phyloP scores from a whole-genome alignment of 208 protist genomes.

The Angomonas deanei region DNA sequence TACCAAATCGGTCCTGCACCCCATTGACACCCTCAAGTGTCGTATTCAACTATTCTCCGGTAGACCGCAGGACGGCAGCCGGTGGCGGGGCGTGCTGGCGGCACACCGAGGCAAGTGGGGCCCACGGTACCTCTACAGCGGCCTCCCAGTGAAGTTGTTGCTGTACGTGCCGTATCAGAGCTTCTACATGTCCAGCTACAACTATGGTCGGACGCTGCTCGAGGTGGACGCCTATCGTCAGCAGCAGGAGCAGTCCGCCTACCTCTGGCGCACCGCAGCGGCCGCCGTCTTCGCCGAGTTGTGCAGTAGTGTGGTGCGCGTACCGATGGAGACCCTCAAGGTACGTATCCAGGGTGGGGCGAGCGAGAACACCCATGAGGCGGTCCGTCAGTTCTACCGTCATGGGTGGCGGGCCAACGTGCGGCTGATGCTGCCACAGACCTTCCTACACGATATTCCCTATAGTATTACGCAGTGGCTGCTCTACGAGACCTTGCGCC shows the following conservation, averaged over 20 bases:
- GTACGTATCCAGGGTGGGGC: slow-evolving; percentile 66
- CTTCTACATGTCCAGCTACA: slow-evolving; percentile 68
- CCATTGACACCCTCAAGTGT: slow-evolving; percentile 82
- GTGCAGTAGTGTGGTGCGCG: slow-evolving; percentile 43
- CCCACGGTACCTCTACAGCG: slow-evolving; percentile 55
- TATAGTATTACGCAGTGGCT: slow-evolving; percentile 79
- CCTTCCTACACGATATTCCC: slow-evolving; percentile 72
- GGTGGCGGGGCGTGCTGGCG: slow-evolving; percentile 19
- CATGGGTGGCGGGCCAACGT: slow-evolving; percentile 34
- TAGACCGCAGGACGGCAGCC: slow-evolving; percentile 10
- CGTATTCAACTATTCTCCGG: slow-evolving; percentile 51
- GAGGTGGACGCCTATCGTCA: background rate
- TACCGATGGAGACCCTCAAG: slow-evolving; percentile 86
- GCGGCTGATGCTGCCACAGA: slow-evolving; percentile 58
- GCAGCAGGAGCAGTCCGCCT: background rate
- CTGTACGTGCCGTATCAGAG: slow-evolving; percentile 79
- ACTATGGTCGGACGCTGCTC: slow-evolving; percentile 17
- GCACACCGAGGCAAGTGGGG: slow-evolving; percentile 61
- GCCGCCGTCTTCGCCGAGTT: slow-evolving; percentile 57
- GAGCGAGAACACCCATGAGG: slow-evolving; percentile 30
- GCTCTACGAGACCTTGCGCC: slow-evolving; percentile 64
- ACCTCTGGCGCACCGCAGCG: slow-evolving; percentile 31
- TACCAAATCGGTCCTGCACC: slow-evolving; percentile 74
- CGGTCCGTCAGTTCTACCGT: slow-evolving; percentile 36
- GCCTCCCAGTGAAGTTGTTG: slow-evolving; percentile 60